Base-by-base conservation (phyloP, 176 grass and related monocot genomes). In the Ananas comosus region DNA sequence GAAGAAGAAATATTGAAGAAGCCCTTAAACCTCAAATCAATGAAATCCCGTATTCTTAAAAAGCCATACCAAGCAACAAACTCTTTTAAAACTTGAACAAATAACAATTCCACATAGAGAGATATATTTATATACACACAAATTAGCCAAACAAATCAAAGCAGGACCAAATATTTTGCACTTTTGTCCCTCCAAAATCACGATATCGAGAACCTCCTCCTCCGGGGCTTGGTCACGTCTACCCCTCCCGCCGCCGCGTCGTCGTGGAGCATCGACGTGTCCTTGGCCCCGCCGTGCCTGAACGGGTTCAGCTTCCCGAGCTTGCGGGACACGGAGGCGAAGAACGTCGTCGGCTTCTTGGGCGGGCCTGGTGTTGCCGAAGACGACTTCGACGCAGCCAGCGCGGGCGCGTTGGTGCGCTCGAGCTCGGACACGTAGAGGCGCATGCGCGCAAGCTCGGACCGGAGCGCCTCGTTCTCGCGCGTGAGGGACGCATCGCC, bases 231-330 rank as follows among this genome's bases (percentile, higher is more conserved):
- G 10, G 29, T 49, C 50, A 42, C 57, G 0, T 65, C 63, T 49
- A 10, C 63, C 3, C 67, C 63, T 51, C 16, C 19, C 1, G 29
- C 65, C 3, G 42, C 16, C 22, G 22, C 22, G 22, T 23, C 22
- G 10, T 75, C 73, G 4, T 11, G 51, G 18, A 91, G 63, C 72
- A 75, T 81, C 2, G 49, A 80, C 50, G 88, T 91, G 53, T 96
- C 88, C 65, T 89, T 89, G 12, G 83, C 73, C n/a, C 76, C 78
- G n/a, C 75, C 74, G 33, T 42, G 33, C 64, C 19, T 96, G 71
- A 96, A 96, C 64, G 91, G 91, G 70, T 96, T 96, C 1, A 96
- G 81, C 83, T 82, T 75, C 68, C 83, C 87, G 19, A 96, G 68
- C 14, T 78, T 88, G 69, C 82, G 79, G 4, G 91, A 91, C 51